These are phyloP conservation scores for Pistacia integerrima DNA, from an alignment of 345 rosid genomes.

Conservation along the genomic window DNA sequence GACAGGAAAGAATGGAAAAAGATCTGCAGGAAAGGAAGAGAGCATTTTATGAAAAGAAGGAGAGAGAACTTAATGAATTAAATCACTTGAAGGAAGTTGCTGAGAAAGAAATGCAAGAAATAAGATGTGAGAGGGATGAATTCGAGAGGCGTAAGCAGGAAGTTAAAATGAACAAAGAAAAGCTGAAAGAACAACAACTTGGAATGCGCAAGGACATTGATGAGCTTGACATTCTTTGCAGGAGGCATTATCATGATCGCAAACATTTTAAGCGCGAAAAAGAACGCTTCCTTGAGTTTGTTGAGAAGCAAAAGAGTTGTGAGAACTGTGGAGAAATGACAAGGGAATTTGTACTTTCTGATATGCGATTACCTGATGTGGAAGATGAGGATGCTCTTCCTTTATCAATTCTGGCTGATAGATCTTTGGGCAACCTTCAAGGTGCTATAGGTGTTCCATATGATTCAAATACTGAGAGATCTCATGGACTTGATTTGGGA, in stretches of 20 bases:
- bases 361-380: slow-evolving; percentile 52
- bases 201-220: slow-evolving; percentile 64
- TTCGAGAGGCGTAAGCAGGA: slow-evolving; percentile 54
- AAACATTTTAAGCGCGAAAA: slow-evolving; percentile 52
- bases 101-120: slow-evolving; percentile 55
- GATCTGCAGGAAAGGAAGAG: slow-evolving; percentile 42
- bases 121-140: slow-evolving; percentile 43
- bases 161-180: slow-evolving; percentile 46
- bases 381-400: slow-evolving; percentile 37
- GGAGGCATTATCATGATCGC: slow-evolving; percentile 56
- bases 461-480: slow-evolving; percentile 32
- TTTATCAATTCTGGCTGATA: slow-evolving; percentile 33
- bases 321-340: slow-evolving; percentile 57
- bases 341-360: slow-evolving; percentile 57
- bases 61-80: slow-evolving; percentile 45
- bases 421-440: slow-evolving; percentile 35
- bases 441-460: slow-evolving; percentile 30
- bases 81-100: slow-evolving; percentile 46
- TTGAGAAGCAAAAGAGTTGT: slow-evolving; percentile 63
- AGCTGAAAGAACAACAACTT: slow-evolving; percentile 52
- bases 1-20: slow-evolving; percentile 57
- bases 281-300: slow-evolving; percentile 55
- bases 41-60: slow-evolving; percentile 48
- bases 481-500: slow-evolving; percentile 35
- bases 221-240: slow-evolving; percentile 62